Evolutionary conservation across 768 basidiomycete species (phyloP).

Genomic region (Tricholoma sp.): DNA sequence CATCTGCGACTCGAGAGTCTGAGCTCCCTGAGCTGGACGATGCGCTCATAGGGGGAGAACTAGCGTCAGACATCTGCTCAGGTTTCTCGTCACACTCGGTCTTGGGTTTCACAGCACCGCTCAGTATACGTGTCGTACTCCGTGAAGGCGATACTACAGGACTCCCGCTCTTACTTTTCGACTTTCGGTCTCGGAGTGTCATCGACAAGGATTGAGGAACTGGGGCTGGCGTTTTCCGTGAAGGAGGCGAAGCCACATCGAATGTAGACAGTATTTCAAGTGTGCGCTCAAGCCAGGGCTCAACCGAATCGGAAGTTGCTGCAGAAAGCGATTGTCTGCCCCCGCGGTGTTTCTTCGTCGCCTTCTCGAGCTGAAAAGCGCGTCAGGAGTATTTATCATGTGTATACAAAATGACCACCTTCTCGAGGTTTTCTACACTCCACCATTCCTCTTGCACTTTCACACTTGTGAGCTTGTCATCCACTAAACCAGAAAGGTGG

Average conservation of each 20-base stretch:
- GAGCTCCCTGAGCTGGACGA: conserved; percentile 31
- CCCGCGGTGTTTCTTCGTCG: conserved; percentile 54
- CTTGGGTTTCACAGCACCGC: no score
- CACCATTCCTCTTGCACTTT: conserved; percentile 59
- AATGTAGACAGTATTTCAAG: conserved; percentile 43
- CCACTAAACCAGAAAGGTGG: conserved; percentile 66
- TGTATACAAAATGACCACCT: conserved; percentile 31
- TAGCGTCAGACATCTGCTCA: neutral
- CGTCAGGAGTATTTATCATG: neutral
- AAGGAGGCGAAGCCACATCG: conserved; percentile 21
- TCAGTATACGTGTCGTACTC: neutral
- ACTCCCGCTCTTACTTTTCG: conserved; percentile 10
- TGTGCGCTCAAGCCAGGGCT: conserved; percentile 58
- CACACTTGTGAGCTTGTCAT: conserved; percentile 21
- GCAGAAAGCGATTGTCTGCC: conserved; percentile 37
- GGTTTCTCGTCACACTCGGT: neutral
- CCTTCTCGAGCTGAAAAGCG: conserved; percentile 54
- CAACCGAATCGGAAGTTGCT: conserved; percentile 21
- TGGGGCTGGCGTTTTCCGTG: neutral
- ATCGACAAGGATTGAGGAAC: neutral
- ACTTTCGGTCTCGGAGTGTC: conserved; percentile 11
- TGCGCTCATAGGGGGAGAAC: conserved; percentile 14
- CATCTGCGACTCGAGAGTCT: conserved; percentile 26
- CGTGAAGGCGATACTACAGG: conserved; percentile 5
- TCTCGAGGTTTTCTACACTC: conserved; percentile 50